phyloP scores from a whole-genome alignment of 441 rosid genomes.

The Populus hybrid region DNA sequence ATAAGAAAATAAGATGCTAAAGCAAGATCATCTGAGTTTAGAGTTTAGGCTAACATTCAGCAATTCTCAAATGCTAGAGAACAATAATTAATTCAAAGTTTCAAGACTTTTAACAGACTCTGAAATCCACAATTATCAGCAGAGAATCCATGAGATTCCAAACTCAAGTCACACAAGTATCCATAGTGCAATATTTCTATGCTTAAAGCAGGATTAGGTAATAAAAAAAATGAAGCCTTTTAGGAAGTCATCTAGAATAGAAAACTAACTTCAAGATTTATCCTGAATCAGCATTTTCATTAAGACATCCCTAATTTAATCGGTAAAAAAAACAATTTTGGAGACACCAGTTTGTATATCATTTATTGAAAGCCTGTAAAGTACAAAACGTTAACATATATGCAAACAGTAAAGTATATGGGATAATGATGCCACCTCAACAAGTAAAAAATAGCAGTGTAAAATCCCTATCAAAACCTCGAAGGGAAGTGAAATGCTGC shows the following conservation, averaged over 20 bases:
- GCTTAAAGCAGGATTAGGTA: not conserved
- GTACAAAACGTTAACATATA: not conserved
- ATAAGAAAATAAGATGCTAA: not conserved
- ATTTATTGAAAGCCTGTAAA: constrained; percentile 11
- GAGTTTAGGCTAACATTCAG: not conserved
- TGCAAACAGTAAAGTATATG: not conserved
- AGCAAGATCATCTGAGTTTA: not conserved
- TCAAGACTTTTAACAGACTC: not conserved
- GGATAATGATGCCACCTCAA: not conserved
- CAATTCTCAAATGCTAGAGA: not conserved
- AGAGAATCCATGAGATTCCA: not conserved
- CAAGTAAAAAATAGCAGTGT: constrained; percentile 6
- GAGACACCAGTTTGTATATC: constrained; percentile 5
- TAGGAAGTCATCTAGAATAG: not conserved
- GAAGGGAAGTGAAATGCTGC: constrained; percentile 9
- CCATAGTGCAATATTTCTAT: not conserved
- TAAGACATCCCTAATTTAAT: not conserved
- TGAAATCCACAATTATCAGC: not conserved
- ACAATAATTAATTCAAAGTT: not conserved
- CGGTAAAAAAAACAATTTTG: not conserved
- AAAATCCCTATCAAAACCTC: constrained; percentile 5
- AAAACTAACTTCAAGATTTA: not conserved
- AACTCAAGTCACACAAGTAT: not conserved
- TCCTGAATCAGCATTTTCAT: not conserved
- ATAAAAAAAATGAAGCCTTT: not conserved